Conservation (phyloP, 169 alveolate genomes). For the Toxoplasma gondii region DNA sequence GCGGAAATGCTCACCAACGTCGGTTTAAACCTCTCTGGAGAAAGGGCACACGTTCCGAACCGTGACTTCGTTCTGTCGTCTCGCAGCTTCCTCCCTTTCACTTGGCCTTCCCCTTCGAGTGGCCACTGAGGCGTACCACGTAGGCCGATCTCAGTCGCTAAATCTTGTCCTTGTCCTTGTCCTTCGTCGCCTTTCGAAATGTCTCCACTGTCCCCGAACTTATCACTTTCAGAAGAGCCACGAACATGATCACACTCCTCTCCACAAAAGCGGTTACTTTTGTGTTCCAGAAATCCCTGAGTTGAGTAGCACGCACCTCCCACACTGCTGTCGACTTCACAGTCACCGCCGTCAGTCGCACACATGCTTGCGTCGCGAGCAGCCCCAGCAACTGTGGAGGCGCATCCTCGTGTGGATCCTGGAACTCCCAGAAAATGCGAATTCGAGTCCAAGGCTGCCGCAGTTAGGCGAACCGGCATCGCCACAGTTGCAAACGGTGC, state of each 20-base stretch:
- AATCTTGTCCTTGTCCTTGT: neutral
- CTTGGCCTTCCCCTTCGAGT: neutral
- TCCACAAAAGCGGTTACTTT: neutral
- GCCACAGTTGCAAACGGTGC: neutral
- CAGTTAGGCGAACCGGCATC: neutral
- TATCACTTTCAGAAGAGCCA: neutral
- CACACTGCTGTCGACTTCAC: conserved; percentile 25
- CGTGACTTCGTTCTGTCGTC: neutral
- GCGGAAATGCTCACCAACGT: conserved; percentile 9
- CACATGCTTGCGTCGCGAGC: neutral
- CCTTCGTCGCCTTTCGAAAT: neutral
- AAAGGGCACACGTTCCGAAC: neutral
- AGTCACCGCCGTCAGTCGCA: conserved; percentile 21
- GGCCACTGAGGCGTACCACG: neutral
- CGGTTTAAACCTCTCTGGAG: neutral
- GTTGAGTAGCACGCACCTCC: neutral
- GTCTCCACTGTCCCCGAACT: neutral
- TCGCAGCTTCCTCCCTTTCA: neutral
- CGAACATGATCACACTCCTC: neutral
- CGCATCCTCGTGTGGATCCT: neutral
- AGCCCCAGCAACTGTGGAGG: neutral
- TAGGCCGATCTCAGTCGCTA: neutral
- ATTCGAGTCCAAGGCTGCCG: neutral
- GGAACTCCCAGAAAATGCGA: neutral
- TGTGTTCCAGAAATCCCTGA: neutral